Percentiles rank a stretch among this genome's conserved stretches.
Conservation (phyloP, 108 stramenopile species). For the Heterococcus sp. region DNA sequence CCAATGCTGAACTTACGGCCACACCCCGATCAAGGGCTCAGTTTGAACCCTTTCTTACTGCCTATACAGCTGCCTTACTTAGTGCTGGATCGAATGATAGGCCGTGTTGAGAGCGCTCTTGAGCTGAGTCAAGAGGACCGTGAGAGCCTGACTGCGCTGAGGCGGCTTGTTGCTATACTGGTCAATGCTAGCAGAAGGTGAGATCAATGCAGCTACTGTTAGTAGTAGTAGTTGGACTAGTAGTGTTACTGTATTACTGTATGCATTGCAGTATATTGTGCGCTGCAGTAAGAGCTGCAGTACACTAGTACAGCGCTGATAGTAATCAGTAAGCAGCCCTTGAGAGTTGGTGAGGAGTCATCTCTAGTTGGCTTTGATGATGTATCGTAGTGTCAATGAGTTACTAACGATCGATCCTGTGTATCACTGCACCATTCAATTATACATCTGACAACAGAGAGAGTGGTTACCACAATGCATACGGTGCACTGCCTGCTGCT, state of each 20-base stretch:
- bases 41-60: constrained; percentile 14
- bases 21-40: not conserved
- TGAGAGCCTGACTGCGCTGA: constrained; percentile 14
- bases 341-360: not conserved
- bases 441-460: too few relatives aligned
- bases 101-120: constrained; percentile 27
- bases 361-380: too few relatives aligned
- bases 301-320: not conserved
- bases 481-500: too few relatives aligned
- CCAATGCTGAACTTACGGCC: constrained; percentile 2
- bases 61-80: constrained; percentile 40
- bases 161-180: constrained; percentile 15
- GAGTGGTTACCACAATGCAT: too few relatives aligned
- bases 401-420: too few relatives aligned
- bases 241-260: not conserved
- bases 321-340: not conserved
- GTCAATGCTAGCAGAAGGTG: not conserved
- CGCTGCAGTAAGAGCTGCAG: not conserved
- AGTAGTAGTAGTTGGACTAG: constrained; percentile 2
- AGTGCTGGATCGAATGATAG: constrained; percentile 12
- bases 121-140: constrained; percentile 9
- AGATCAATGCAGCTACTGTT: constrained; percentile 11
- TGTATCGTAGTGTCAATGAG: too few relatives aligned
- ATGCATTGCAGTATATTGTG: not conserved
- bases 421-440: too few relatives aligned